These are phyloP conservation scores for Daedaleopsis nitida DNA, from an alignment of 768 basidiomycete genomes.

Conservation along the genomic window DNA sequence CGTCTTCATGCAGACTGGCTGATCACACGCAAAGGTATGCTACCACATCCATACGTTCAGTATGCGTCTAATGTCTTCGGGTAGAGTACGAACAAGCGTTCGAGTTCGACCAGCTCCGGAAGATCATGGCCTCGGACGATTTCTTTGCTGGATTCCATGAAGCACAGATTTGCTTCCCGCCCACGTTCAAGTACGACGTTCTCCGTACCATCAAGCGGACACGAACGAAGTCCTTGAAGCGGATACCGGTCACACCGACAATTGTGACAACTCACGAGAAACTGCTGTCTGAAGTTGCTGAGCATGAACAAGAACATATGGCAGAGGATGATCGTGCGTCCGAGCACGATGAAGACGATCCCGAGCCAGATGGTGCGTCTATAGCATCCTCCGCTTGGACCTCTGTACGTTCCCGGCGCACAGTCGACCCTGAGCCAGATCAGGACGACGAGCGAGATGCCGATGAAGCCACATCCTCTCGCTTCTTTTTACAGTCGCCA, in stretches of 20 bases:
- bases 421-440: constrained; percentile 21
- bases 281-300: constrained; percentile 39
- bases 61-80: background rate
- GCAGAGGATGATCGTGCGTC: constrained; percentile 11
- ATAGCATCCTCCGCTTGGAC: constrained; percentile 56
- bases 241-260: constrained; percentile 1
- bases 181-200: constrained; percentile 94
- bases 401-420: constrained; percentile 41
- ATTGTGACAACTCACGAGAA: constrained; percentile 23
- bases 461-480: constrained; percentile 33
- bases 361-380: constrained; percentile 49
- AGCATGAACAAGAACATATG: constrained; percentile 30
- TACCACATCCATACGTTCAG: background rate
- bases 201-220: constrained; percentile 52
- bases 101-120: constrained; percentile 85
- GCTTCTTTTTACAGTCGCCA: constrained; percentile 32
- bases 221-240: constrained; percentile 17
- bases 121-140: constrained; percentile 67
- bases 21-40: constrained; percentile 72
- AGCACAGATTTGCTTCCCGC: constrained; percentile 80
- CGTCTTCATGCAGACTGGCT: constrained; percentile 95
- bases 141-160: constrained; percentile 82
- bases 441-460: constrained; percentile 24
- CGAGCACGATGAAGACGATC: constrained; percentile 44
- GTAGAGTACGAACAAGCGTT: constrained; percentile 84